These are phyloP conservation scores for Salicornia ramosissima DNA, from an alignment of 148 eudicot genomes.

Conservation along the genomic window DNA sequence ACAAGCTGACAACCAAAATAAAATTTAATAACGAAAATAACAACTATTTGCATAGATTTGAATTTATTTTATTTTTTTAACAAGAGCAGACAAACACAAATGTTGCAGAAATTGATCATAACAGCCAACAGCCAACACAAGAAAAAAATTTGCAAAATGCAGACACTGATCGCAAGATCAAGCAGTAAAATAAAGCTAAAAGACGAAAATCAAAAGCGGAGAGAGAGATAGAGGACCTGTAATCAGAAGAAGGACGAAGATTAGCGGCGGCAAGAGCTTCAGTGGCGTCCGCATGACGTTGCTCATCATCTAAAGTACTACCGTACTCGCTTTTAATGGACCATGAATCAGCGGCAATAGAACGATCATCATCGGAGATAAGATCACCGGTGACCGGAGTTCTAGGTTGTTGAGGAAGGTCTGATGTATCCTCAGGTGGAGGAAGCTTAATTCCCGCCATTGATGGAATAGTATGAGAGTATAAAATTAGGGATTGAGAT, in stretches of 20 bases:
- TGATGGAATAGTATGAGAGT: neutral
- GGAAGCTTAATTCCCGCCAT: slow-evolving; percentile 81
- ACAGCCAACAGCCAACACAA: neutral
- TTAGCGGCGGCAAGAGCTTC: slow-evolving; percentile 81
- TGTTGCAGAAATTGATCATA: neutral
- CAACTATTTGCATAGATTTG: no score
- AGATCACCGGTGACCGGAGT: slow-evolving; percentile 58
- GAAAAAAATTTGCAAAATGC: neutral
- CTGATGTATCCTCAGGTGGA: slow-evolving; percentile 54
- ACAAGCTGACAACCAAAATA: no score
- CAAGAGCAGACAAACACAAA: neutral
- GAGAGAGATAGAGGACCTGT: slow-evolving; percentile 40
- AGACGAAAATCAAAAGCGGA: neutral
- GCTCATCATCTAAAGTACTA: slow-evolving; percentile 88
- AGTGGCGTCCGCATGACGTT: slow-evolving; percentile 94
- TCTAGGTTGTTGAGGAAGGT: slow-evolving; percentile 52
- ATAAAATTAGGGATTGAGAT: no score
- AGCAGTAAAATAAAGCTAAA: neutral
- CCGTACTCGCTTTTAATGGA: slow-evolving; percentile 98
- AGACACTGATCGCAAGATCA: neutral
- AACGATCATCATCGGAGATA: slow-evolving; percentile 96
- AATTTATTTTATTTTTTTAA: no score
- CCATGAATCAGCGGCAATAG: slow-evolving; percentile 96
- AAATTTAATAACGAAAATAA: no score
- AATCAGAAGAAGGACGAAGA: slow-evolving; percentile 68